Evolutionary conservation across 2,329 filamentous ascomycete species (phyloP), one percentile per base, ranked within the genome.

Genomic region (Keithomyces neogunnii): DNA sequence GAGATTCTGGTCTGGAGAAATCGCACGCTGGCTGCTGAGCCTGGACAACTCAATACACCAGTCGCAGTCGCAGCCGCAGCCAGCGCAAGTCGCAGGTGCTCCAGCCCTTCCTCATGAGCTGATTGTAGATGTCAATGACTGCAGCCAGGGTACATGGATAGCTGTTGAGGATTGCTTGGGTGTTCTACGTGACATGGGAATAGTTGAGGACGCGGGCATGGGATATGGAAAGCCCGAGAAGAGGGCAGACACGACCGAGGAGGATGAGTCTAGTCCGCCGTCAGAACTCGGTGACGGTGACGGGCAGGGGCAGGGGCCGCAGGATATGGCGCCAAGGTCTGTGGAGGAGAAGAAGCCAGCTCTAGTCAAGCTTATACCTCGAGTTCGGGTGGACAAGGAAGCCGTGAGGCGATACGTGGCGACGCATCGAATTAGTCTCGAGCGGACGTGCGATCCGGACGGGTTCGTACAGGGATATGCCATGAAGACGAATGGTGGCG

Each of bases 1-100:
- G 59, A 78, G 87, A 5, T 96, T 88, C 69, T 97, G 92, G 92
- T 84, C 85, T 1, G 84, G 86, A 43, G 88, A 93, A 59, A 84
- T 96, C 55, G 85, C 85, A 5, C 77, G 89, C n/a, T 88, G 79
- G 77, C 58, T 85, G 6, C 64, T 85, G 7, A 61, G 62, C 29
- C 56, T 77, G 2, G 68, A 73, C 3, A 19, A 56, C 79, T n/a
- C 66, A 63, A 35, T 30, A 26, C 44, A 46, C 11, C 47, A 35
- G 39, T 39, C 40, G 10, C 47, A 29, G 9, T 9, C 38, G 29
- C 45, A 40, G 28, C 36, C 7, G 35, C 51, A 47, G 31, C 48
- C 46, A 13, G 6, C 28, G 28, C 47, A 49, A n/a, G 31, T 48
- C 28, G 50, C 30, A 35, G 48, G n/a, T 28, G 48, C 13, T 10